These are phyloP conservation scores for Lentinula sp. DNA, from an alignment of 768 basidiomycete genomes.

Conservation along the genomic window DNA sequence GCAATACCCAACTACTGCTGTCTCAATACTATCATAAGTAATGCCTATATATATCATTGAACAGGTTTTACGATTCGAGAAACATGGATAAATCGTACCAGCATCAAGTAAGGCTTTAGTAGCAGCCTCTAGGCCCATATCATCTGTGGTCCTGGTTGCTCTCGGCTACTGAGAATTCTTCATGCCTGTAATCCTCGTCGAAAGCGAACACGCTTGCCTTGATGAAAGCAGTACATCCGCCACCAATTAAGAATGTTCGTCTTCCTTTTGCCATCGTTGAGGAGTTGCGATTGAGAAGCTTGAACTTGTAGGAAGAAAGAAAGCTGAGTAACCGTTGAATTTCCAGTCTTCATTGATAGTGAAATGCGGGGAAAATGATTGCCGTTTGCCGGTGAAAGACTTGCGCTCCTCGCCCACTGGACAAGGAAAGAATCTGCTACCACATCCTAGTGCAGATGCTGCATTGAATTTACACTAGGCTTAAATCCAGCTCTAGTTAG, in stretches of 20 bases:
- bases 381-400: not conserved
- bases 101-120: conserved; percentile 86
- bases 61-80: not conserved
- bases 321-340: conserved; percentile 3
- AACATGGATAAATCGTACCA: conserved; percentile 29
- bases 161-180: conserved; percentile 42
- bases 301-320: not conserved
- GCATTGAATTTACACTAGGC: too few species aligned
- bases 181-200: not conserved
- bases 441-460: too few species aligned
- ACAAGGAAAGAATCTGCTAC: not conserved
- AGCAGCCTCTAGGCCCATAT: conserved; percentile 84
- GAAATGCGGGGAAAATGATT: not conserved
- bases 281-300: not conserved
- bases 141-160: conserved; percentile 60
- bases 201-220: conserved; percentile 27
- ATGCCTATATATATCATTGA: conserved; percentile 44
- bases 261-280: conserved; percentile 5
- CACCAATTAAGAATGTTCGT: conserved; percentile 38
- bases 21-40: conserved; percentile 71
- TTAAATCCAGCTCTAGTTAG: too few species aligned
- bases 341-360: not conserved
- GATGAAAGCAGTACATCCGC: conserved; percentile 45
- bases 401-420: not conserved
- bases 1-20: conserved; percentile 72